Conservation (phyloP, 768 basidiomycete genomes). For the Cystofilobasidium capitatum region DNA sequence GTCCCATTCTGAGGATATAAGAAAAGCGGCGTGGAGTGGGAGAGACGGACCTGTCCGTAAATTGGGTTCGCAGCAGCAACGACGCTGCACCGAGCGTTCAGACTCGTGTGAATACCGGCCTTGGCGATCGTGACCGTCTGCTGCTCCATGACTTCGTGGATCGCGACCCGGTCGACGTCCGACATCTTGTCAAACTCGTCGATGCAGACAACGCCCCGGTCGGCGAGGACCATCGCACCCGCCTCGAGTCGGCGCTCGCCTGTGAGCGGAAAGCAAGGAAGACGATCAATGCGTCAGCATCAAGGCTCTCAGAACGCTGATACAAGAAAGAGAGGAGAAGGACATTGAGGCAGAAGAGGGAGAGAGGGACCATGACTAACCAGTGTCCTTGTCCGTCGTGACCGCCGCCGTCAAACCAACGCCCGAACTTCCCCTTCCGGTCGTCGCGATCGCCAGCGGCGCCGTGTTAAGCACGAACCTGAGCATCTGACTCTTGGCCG, state of each 20-base stretch:
- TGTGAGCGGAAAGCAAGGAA: slow-evolving; percentile 13
- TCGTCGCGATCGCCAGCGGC: slow-evolving; percentile 94
- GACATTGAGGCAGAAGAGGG: background rate
- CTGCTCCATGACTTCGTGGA: slow-evolving; percentile 99
- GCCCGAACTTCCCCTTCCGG: slow-evolving; percentile 94
- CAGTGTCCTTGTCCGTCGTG: slow-evolving; percentile 95
- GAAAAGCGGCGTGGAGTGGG: background rate
- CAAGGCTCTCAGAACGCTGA: background rate
- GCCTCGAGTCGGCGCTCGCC: slow-evolving; percentile 87
- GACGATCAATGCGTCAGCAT: background rate
- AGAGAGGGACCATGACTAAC: slow-evolving; percentile 37
- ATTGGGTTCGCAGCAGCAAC: slow-evolving; percentile 98
- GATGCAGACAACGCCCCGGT: slow-evolving; percentile 96
- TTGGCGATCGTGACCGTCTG: slow-evolving; percentile 99
- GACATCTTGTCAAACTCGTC: slow-evolving; percentile 99
- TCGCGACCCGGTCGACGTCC: slow-evolving; percentile 94
- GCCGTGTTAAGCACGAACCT: slow-evolving; percentile 94
- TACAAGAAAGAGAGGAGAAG: background rate
- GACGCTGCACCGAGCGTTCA: slow-evolving; percentile 96
- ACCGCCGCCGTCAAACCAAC: slow-evolving; percentile 98
- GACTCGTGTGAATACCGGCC: slow-evolving; percentile 94
- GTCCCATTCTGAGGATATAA: slow-evolving; percentile 19
- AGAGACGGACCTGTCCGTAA: slow-evolving; percentile 68
- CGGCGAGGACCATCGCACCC: slow-evolving; percentile 98
- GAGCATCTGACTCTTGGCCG: slow-evolving; percentile 91